phyloP scores from a whole-genome alignment of 2,329 filamentous ascomycete genomes.

The Calonectria pauciramosa region DNA sequence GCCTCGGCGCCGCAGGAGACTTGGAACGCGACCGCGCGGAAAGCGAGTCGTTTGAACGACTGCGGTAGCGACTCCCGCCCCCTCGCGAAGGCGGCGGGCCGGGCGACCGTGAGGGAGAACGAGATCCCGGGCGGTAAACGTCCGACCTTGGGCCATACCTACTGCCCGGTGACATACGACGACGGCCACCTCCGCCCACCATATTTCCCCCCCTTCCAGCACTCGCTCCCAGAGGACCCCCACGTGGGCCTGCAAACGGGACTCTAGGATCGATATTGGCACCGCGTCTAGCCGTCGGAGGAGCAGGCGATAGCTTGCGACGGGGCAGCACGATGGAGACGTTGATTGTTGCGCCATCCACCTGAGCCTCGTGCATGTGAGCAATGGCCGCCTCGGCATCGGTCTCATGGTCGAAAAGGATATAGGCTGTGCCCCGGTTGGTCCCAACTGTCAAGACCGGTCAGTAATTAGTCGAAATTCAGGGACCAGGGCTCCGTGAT shows the following conservation, averaged over 20 bases:
- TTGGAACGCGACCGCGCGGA: constrained; percentile 64
- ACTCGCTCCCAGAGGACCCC: constrained; percentile 46
- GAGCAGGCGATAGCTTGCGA: constrained; percentile 84
- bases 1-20: constrained; percentile 54
- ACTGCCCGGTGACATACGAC: constrained; percentile 51
- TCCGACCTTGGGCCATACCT: constrained; percentile 63
- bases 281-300: constrained; percentile 77
- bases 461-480: constrained; percentile 31
- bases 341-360: constrained; percentile 85
- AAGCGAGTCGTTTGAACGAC: constrained; percentile 59
- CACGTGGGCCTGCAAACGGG: constrained; percentile 49
- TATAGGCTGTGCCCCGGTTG: constrained; percentile 94
- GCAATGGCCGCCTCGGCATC: constrained; percentile 91
- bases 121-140: constrained; percentile 73
- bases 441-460: constrained; percentile 73
- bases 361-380: constrained; percentile 97
- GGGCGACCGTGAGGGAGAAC: constrained; percentile 61
- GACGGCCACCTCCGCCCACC: constrained; percentile 54
- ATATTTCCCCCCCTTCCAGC: constrained; percentile 47
- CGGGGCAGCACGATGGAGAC: constrained; percentile 91
- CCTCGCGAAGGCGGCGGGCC: constrained; percentile 54
- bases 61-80: constrained; percentile 58
- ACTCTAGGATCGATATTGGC: constrained; percentile 68
- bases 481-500: constrained; percentile 18
- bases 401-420: constrained; percentile 81